Evolutionary conservation across 2,329 filamentous ascomycete species (phyloP).

Genomic region (Aureobasidium sp.): DNA sequence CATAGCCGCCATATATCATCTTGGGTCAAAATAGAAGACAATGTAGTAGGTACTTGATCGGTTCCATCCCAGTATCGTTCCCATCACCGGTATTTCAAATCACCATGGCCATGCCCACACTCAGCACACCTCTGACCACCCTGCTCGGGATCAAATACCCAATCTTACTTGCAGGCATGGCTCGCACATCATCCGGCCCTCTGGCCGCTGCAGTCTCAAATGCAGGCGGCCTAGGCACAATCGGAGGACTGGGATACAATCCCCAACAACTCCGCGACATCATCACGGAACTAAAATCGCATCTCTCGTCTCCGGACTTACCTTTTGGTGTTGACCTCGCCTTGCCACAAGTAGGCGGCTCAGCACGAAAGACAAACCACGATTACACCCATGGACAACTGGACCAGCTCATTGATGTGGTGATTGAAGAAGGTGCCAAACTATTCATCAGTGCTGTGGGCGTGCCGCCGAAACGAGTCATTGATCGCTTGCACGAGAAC

Average conservation of each 20-base stretch:
- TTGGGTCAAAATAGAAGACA: not conserved
- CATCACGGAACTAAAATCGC: conserved; percentile 76
- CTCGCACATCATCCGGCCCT: conserved; percentile 67
- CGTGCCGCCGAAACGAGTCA: conserved; percentile 66
- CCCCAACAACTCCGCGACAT: conserved; percentile 69
- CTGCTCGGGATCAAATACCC: conserved; percentile 82
- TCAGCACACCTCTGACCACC: conserved; percentile 69
- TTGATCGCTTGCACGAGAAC: conserved; percentile 69
- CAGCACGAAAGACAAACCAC: conserved; percentile 83
- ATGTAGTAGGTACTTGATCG: not conserved
- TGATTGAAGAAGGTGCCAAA: conserved; percentile 73
- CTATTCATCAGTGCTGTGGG: conserved; percentile 87
- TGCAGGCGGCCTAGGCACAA: conserved; percentile 68
- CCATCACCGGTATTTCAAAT: not conserved
- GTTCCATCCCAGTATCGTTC: not conserved
- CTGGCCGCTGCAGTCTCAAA: conserved; percentile 85
- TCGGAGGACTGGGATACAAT: conserved; percentile 61
- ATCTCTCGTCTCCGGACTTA: conserved; percentile 58
- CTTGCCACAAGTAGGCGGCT: conserved; percentile 78
- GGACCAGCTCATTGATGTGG: conserved; percentile 80
- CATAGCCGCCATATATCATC: not conserved
- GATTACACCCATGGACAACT: conserved; percentile 90
- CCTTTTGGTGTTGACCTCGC: conserved; percentile 91
- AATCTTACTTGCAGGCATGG: conserved; percentile 91
- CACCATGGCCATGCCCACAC: conserved; percentile 33